Evolutionary conservation across 192 early-diverging fungal genomes (phyloP).

Genomic region (Pilobolus umbonatus): DNA sequence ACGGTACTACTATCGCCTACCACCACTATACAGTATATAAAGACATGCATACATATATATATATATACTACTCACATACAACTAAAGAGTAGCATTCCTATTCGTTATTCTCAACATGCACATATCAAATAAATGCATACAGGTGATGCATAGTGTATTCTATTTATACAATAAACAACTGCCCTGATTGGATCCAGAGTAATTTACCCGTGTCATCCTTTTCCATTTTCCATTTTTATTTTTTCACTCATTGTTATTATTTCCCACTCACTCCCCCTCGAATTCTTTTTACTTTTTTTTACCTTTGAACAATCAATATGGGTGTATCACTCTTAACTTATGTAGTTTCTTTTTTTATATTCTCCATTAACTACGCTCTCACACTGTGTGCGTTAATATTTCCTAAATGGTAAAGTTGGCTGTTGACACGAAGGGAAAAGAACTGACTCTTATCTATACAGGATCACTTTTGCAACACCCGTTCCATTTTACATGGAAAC

Average conservation of each 20-base stretch:
- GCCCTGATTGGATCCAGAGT: too few relatives aligned
- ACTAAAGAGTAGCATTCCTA: too few relatives aligned
- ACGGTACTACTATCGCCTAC: too few relatives aligned
- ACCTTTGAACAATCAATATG: conserved; percentile 5
- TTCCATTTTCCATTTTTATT: not conserved
- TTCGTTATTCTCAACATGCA: too few relatives aligned
- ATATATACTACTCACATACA: too few relatives aligned
- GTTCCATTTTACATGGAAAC: conserved; percentile 31
- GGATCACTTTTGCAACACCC: conserved; percentile 33
- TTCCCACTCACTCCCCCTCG: not conserved
- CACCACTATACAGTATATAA: too few relatives aligned
- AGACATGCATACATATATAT: too few relatives aligned
- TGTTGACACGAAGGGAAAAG: not conserved
- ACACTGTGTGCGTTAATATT: conserved; percentile 21
- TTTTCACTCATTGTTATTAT: not conserved
- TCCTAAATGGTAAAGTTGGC: conserved; percentile 28
- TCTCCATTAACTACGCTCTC: conserved; percentile 19
- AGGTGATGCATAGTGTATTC: too few relatives aligned
- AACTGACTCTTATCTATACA: not conserved
- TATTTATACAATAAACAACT: too few relatives aligned
- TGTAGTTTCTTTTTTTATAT: conserved; percentile 26
- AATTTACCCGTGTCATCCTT: too few relatives aligned
- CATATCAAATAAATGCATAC: too few relatives aligned
- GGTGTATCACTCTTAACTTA: conserved; percentile 26
- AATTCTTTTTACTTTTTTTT: not conserved